Base-by-base conservation (phyloP, 1,139 yeast genomes). In the Kurtzmaniella quercitrusa region DNA sequence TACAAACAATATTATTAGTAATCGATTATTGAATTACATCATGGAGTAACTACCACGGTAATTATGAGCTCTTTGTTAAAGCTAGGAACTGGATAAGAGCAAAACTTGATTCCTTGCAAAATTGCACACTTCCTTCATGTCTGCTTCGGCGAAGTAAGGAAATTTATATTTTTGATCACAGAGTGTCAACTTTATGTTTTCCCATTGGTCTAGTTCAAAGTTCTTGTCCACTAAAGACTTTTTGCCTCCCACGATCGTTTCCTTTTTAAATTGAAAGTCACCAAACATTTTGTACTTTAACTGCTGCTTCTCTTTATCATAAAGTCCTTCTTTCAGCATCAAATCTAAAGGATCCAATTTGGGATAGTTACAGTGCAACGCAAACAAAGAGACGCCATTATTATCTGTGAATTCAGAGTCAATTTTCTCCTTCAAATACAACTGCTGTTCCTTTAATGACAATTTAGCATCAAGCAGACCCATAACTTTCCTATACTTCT, bases 331-430 rank as follows among this genome's bases (percentile, higher is more conserved):
- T 38, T 59, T 55, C 5, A 45, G 45, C 53, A 60, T 56, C 19
- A 62, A 54, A 26, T 50, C 52, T 4, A 57, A 33, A 2, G 74
- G 74, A 46, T 68, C 72, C 22, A 68, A 46, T 45, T 68, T 68
- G 1, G 74, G 74, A 44, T 53, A 64, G 47, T 68, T 68, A 47
- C 73, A 67, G 50, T 68, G 74, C 26, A 68, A 44, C 2, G 71
- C 48, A 42, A 66, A 66, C n/a, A 65, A 41, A 19, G 50, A 63
- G 32, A 49, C 41, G 16, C 42, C 51, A 36, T 39, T 48, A 30
- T 47, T 47, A 36, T 38, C 43, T n/a, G 45, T 48, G 38, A 63
- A 61, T 14, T 45, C 42, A 7, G 56, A 51, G 6, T 47, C 38
- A 32, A 50, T 52, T 2, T 60, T 36, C 12, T 48, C 42, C 34